A percentile compares a stretch with the other conserved stretches of the same genome.
Conservation (phyloP, 176 grass and related monocot genomes). For the Urochloa ruziziensis region DNA sequence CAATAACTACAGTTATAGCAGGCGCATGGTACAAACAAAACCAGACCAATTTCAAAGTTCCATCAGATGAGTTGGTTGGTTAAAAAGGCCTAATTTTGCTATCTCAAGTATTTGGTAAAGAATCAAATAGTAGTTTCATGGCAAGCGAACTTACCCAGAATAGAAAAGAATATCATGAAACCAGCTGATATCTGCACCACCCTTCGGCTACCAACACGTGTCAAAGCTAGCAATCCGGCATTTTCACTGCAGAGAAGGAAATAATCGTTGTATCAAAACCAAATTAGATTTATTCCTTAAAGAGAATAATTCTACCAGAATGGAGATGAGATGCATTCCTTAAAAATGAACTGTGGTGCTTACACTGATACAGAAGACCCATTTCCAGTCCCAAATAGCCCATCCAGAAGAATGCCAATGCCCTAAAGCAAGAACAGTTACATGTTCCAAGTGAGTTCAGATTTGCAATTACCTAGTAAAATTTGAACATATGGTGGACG, state of each 20-base stretch:
- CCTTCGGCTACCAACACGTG: conserved; percentile 87
- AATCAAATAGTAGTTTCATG: background rate
- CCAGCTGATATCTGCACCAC: conserved; percentile 98
- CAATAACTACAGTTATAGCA: background rate
- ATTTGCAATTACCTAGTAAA: background rate
- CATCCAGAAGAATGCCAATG: conserved; percentile 93
- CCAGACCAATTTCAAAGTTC: background rate
- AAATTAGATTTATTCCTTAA: background rate
- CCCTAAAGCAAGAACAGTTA: conserved; percentile 55
- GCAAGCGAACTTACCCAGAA: conserved; percentile 56
- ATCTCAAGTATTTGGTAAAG: background rate
- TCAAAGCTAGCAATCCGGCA: conserved; percentile 91
- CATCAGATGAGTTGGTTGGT: background rate
- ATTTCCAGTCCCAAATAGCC: conserved; percentile 93
- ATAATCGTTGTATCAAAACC: conserved; percentile 11
- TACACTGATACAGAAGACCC: conserved; percentile 96
- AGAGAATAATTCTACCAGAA: background rate
- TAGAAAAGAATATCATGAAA: conserved; percentile 99
- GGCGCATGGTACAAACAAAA: background rate
- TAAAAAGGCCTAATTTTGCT: background rate
- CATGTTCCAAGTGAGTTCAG: background rate
- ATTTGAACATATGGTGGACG: background rate
- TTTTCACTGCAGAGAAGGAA: conserved; percentile 64
- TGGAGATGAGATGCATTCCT: background rate
- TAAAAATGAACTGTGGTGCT: conserved; percentile 32